These are phyloP conservation scores for Carpinus viminea DNA, from an alignment of 306 rosid genomes.

Conservation along the genomic window DNA sequence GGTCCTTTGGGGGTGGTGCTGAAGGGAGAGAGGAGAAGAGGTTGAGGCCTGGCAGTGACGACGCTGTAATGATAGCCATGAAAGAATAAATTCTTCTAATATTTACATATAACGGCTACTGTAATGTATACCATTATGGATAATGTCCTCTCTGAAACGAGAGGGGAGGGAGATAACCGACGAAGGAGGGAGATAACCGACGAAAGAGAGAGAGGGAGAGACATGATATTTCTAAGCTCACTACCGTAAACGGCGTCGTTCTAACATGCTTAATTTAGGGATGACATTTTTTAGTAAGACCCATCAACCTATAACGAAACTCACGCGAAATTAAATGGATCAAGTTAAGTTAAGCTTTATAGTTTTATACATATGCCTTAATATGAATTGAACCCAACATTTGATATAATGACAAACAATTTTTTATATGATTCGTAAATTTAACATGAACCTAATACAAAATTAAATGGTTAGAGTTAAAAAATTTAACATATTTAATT, in stretches of 20 bases:
- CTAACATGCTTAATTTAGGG: no score
- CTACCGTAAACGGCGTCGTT: not conserved
- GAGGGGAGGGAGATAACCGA: not conserved
- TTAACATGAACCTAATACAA: no score
- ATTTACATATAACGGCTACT: not conserved
- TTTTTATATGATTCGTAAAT: no score
- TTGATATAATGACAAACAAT: no score
- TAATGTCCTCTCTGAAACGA: not conserved
- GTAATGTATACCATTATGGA: not conserved
- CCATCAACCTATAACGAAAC: no score
- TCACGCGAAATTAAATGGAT: no score
- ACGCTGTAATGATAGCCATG: constrained; percentile 38
- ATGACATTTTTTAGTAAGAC: no score
- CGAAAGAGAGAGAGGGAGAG: not conserved
- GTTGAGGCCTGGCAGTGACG: constrained; percentile 55
- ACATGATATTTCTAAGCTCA: not conserved
- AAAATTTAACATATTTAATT: no score
- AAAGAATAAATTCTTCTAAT: not conserved
- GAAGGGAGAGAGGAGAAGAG: constrained; percentile 89
- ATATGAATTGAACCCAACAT: no score
- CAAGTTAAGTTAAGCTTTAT: no score
- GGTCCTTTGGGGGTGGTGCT: constrained; percentile 50
- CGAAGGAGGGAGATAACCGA: not conserved
- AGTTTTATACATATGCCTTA: no score
- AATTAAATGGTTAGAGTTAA: no score